phyloP scores from a whole-genome alignment of 768 basidiomycete genomes.

The Cyclocybe aegerita region DNA sequence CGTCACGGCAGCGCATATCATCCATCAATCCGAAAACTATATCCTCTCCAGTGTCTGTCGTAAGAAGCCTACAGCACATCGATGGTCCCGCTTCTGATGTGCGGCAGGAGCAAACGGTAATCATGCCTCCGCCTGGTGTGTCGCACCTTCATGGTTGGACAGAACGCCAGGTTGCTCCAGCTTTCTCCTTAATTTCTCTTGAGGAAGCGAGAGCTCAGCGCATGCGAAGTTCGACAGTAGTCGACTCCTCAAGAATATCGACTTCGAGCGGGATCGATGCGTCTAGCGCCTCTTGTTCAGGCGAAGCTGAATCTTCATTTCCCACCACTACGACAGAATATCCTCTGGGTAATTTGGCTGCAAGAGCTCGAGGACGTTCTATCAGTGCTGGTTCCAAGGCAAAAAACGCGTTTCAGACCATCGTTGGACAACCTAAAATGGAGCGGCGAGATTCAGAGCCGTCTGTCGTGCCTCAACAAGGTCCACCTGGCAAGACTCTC shows the following conservation, averaged over 20 bases:
- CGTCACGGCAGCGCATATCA: conserved; percentile 27
- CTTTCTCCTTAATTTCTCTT: conserved; percentile 69
- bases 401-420: conserved; percentile 44
- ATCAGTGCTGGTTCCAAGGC: conserved; percentile 60
- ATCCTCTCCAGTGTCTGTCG: conserved; percentile 51
- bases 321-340: conserved; percentile 9
- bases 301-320: conserved; percentile 26
- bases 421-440: conserved; percentile 38
- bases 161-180: conserved; percentile 43
- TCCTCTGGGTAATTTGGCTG: conserved; percentile 4
- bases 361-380: conserved; percentile 51
- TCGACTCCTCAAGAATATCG: conserved; percentile 22
- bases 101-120: conserved; percentile 14
- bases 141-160: conserved; percentile 48
- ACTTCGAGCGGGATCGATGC: conserved; percentile 22
- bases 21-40: conserved; percentile 52
- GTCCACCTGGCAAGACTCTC: conserved; percentile 43
- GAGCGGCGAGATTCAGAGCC: conserved; percentile 46
- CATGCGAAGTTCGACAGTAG: conserved; percentile 47
- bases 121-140: conserved; percentile 25
- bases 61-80: conserved; percentile 25
- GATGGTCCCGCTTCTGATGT: conserved; percentile 26
- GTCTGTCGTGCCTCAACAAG: conserved; percentile 13
- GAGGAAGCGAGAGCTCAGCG: conserved; percentile 80
- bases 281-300: conserved; percentile 30